A percentile compares a stretch with the other conserved stretches of the same genome.
phyloP scores from a whole-genome alignment of 1,284 basidiomycete genomes.

The Sporisorium graminicola region DNA sequence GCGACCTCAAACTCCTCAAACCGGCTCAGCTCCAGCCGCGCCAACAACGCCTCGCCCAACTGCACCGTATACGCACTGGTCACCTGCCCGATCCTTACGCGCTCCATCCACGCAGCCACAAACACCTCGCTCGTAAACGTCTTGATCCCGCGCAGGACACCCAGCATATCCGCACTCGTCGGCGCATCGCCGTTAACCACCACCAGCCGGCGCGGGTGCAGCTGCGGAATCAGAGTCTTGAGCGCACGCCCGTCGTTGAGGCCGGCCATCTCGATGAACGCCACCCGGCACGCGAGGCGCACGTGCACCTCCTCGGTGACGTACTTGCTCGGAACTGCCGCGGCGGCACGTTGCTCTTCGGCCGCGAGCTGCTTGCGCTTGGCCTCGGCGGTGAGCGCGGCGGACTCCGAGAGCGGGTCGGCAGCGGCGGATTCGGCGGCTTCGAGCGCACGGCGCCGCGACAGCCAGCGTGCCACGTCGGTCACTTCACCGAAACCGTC shows the following conservation, averaged over 20 bases:
- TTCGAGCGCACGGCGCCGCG: constrained; percentile 56
- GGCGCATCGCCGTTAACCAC: constrained; percentile 60
- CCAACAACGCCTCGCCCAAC: constrained; percentile 87
- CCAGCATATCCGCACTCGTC: constrained; percentile 37
- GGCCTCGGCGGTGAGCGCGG: constrained; percentile 72
- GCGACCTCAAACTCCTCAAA: constrained; percentile 78
- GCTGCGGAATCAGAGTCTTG: constrained; percentile 94
- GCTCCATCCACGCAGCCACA: constrained; percentile 80
- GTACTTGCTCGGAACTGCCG: constrained; percentile 92
- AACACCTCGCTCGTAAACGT: constrained; percentile 89
- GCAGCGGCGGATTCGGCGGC: constrained; percentile 31
- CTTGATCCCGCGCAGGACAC: constrained; percentile 45
- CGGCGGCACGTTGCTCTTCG: constrained; percentile 19
- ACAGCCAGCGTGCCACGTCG: constrained; percentile 78
- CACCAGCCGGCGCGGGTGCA: constrained; percentile 80
- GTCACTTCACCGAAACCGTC: constrained; percentile 96
- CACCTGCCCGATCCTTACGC: constrained; percentile 90
- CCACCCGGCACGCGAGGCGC: constrained; percentile 83
- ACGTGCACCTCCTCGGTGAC: constrained; percentile 81
- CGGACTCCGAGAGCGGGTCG: constrained; percentile 15
- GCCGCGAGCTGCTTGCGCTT: constrained; percentile 74
- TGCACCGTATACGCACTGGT: constrained; percentile 94
- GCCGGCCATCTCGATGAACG: constrained; percentile 95
- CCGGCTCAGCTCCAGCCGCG: constrained; percentile 86
- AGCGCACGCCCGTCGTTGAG: constrained; percentile 95